Evolutionary conservation across 2,329 filamentous ascomycete species (phyloP).

Genomic region (Sclerotinia sclerotiorum): DNA sequence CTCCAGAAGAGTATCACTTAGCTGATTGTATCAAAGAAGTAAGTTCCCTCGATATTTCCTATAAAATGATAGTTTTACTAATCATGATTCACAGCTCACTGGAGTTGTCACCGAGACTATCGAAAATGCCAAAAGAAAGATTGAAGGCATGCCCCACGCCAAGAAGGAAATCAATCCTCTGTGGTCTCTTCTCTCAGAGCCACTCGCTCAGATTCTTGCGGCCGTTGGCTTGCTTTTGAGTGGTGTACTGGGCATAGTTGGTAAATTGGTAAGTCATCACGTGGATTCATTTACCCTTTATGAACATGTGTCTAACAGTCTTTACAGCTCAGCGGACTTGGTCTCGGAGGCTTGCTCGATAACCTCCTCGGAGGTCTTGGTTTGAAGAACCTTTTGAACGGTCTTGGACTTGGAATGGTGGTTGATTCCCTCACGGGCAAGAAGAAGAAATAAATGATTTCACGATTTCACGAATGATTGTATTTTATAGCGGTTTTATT

Average conservation of each 20-base stretch:
- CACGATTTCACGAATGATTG: conserved; percentile 9
- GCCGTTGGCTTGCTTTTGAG: conserved; percentile 80
- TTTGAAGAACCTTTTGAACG: conserved; percentile 70
- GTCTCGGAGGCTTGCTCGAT: conserved; percentile 78
- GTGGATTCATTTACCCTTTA: not conserved
- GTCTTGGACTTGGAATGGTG: conserved; percentile 62
- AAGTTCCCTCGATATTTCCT: conserved; percentile 30
- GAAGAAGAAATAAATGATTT: conserved; percentile 40
- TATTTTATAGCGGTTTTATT: conserved; percentile 17
- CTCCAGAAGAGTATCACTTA: conserved; percentile 79
- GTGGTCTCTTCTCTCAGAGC: conserved; percentile 76
- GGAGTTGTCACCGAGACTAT: conserved; percentile 78
- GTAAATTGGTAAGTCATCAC: conserved; percentile 56
- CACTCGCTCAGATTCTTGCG: conserved; percentile 87
- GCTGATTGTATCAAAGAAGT: conserved; percentile 81
- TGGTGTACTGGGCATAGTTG: conserved; percentile 83
- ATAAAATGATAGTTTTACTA: conserved; percentile 11
- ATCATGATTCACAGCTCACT: conserved; percentile 55
- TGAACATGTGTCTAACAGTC: conserved; percentile 4
- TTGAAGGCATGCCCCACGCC: conserved; percentile 87
- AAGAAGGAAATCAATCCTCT: conserved; percentile 94
- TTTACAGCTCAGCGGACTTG: conserved; percentile 59
- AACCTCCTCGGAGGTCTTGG: conserved; percentile 75
- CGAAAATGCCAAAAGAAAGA: conserved; percentile 83
- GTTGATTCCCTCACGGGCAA: conserved; percentile 48